Evolutionary conservation across 2,329 filamentous ascomycete species (phyloP).

Genomic region (Botryotinia globosa): DNA sequence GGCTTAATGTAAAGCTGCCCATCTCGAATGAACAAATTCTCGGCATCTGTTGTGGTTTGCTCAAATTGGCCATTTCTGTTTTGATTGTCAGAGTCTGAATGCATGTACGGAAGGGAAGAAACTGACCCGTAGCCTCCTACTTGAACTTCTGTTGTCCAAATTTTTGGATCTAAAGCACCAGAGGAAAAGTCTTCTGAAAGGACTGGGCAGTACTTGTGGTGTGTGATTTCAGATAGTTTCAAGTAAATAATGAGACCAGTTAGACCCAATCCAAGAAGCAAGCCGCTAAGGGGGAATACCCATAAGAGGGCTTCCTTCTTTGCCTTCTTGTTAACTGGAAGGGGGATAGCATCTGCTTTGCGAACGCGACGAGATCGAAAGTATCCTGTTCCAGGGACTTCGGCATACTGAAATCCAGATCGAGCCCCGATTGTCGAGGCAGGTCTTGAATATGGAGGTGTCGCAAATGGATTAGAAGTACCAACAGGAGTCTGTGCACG

Average conservation of each 20-base stretch:
- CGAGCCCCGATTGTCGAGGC: constrained; percentile 24
- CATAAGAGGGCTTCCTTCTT: constrained; percentile 79
- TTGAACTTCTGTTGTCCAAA: constrained; percentile 51
- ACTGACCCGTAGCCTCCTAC: constrained; percentile 42
- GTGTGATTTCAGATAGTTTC: constrained; percentile 64
- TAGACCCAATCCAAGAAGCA: constrained; percentile 64
- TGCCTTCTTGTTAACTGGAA: constrained; percentile 68
- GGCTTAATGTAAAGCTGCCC: constrained; percentile 72
- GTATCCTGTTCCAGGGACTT: constrained; percentile 43
- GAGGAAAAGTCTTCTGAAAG: constrained; percentile 44
- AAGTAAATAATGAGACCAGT: constrained; percentile 71
- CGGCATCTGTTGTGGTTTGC: constrained; percentile 65
- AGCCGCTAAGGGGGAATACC: constrained; percentile 69
- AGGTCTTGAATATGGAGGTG: constrained; percentile 24
- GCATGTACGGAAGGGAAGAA: constrained; percentile 49
- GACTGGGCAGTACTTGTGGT: constrained; percentile 73
- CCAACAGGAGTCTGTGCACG: constrained; percentile 14
- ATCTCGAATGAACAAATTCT: constrained; percentile 71
- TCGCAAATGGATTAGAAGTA: constrained; percentile 24
- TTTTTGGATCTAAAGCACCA: constrained; percentile 36
- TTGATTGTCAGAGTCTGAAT: background rate
- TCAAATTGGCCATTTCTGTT: constrained; percentile 77
- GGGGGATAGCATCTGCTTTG: constrained; percentile 68
- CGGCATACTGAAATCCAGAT: constrained; percentile 27
- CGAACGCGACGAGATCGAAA: constrained; percentile 71